Conservation (phyloP, 495 filamentous ascomycete genomes). For the Polyplosphaeria fusca region DNA sequence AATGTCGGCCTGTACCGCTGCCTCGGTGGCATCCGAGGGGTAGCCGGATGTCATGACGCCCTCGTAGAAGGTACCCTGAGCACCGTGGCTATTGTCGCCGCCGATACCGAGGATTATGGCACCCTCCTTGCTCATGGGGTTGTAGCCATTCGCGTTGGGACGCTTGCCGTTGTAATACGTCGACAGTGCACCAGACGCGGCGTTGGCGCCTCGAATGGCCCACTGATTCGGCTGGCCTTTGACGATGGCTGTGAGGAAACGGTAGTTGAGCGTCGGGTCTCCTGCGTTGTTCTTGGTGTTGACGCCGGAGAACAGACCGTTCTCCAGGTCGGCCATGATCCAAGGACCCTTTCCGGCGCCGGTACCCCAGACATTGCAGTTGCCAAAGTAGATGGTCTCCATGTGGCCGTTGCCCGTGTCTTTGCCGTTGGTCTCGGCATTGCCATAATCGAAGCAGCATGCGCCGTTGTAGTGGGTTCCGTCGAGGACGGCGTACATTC, state of each 20-base stretch:
- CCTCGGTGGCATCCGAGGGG: conserved; percentile 54
- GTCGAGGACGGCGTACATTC: conserved; percentile 59
- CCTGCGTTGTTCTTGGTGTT: conserved; percentile 43
- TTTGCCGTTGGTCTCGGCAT: conserved; percentile 52
- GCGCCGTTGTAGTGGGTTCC: conserved; percentile 57
- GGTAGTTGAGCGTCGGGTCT: conserved; percentile 49
- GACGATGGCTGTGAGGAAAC: conserved; percentile 53
- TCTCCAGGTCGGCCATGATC: conserved; percentile 63
- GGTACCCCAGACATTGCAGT: conserved; percentile 48
- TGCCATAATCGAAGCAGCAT: conserved; percentile 64
- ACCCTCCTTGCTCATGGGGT: conserved; percentile 61
- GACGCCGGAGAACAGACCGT: conserved; percentile 54
- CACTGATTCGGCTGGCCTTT: conserved; percentile 53
- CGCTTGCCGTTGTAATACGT: conserved; percentile 55
- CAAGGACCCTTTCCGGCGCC: conserved; percentile 56
- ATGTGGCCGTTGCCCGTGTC: conserved; percentile 60
- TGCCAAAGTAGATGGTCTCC: conserved; percentile 61
- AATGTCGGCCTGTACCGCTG: conserved; percentile 56
- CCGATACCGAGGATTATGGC: conserved; percentile 60
- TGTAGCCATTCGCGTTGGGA: conserved; percentile 49
- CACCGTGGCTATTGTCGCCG: conserved; percentile 54
- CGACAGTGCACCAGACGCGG: conserved; percentile 52
- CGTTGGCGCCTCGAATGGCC: conserved; percentile 55
- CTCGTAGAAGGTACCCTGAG: conserved; percentile 61
- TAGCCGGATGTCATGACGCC: conserved; percentile 59